These are phyloP conservation scores for Phlyctochytrium arcticum DNA, from an alignment of 192 early-diverging fungal genomes.

Conservation along the genomic window DNA sequence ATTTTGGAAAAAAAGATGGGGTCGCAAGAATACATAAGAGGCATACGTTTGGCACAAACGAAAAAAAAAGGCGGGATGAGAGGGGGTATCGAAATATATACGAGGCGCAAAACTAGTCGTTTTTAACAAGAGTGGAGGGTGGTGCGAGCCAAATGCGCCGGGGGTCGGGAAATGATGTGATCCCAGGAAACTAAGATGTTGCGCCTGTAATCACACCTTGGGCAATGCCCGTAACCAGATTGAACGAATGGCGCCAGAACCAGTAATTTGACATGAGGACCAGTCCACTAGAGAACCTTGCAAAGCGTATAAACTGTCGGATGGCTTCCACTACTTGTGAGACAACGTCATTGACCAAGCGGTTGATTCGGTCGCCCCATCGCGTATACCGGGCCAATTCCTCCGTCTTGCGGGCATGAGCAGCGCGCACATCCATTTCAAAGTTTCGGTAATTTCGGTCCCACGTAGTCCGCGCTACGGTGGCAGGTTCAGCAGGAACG, in stretches of 20 bases:
- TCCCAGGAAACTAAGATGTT: too few relatives aligned
- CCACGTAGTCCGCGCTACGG: constrained; percentile 40
- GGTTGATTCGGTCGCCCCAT: constrained; percentile 46
- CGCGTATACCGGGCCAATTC: constrained; percentile 36
- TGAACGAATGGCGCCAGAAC: constrained; percentile 46
- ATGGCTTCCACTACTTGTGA: constrained; percentile 44
- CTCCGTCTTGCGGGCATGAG: constrained; percentile 35
- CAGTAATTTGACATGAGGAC: constrained; percentile 49
- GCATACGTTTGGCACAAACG: too few relatives aligned
- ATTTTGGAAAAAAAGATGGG: too few relatives aligned
- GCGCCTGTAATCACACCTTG: constrained; percentile 26
- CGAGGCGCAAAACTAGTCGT: too few relatives aligned
- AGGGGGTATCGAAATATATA: too few relatives aligned
- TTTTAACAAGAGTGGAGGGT: too few relatives aligned
- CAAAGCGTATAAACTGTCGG: constrained; percentile 45
- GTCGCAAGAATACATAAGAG: too few relatives aligned
- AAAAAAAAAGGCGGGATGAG: too few relatives aligned
- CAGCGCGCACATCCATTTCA: constrained; percentile 38
- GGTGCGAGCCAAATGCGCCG: too few relatives aligned
- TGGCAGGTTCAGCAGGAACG: constrained; percentile 40
- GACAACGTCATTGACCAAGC: constrained; percentile 42
- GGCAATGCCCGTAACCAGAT: constrained; percentile 39
- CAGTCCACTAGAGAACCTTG: constrained; percentile 43
- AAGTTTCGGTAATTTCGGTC: constrained; percentile 49
- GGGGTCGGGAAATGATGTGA: too few relatives aligned